Base-by-base conservation (phyloP, 257 asterid species). In the Ehretia macrophylla region DNA sequence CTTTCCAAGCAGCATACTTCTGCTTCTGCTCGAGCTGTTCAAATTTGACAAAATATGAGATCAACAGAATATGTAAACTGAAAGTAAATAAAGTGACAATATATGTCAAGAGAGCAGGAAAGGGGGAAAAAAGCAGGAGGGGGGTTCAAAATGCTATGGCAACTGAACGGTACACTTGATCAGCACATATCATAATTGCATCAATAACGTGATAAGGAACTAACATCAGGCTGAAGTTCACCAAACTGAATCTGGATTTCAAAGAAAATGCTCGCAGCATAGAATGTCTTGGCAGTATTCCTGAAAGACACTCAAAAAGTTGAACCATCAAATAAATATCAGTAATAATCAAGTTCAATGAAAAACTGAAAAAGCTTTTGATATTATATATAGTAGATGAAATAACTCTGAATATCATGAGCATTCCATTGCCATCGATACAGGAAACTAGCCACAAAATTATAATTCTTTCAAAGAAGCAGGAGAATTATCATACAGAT, bases 1-100 rank as follows among this genome's bases (percentile, higher is more conserved):
- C 99, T 80, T 93, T 93, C 99, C 99, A 93, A 39, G 66, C 94
- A 10, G 97, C 94, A 75, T 93, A 93, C 76, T 89, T 89, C 80
- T 89, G 99, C 72, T 89, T 93, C 92, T 93, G 95, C 63, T 89
- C 99, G 20, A 93, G 72, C 99, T 93, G 92, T 68, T 21, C 19
- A 58, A 55, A 32, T 42, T 58, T 32, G 18, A 35, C 45, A 46
- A 11, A 66, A 27, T 22, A 39, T 49, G 22, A 60, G 37, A 51
- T 22, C 51, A 58, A 40, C 18, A 53, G 51, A 60, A 40, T 38
- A 42, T 8, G 5, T 57, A 40, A 60, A 51, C 53, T 16, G 16
- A 50, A 17, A 10, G 3, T 27, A 49, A 53, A 54, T 17, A 51
- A 47, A 51, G 38, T 11, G 13, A 45, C 8, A 6, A 49, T 38